Conservation (phyloP, 352 stramenopile genomes). For the Pythium guiyangense region DNA sequence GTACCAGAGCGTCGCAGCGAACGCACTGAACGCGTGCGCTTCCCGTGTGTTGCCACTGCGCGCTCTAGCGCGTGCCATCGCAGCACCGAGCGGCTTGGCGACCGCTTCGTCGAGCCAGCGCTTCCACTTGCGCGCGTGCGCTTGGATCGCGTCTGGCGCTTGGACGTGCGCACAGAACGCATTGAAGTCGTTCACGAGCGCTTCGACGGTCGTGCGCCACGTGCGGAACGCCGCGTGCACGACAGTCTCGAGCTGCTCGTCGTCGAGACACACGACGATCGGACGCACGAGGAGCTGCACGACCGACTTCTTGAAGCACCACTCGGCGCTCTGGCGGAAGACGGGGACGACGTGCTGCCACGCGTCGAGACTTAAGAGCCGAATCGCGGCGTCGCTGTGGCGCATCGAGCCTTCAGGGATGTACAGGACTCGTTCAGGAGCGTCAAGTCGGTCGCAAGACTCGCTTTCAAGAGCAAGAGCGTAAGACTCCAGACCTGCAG, state of each 20-base stretch:
- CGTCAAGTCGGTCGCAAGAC: constrained; percentile 31
- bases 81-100: constrained; percentile 21
- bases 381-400: constrained; percentile 36
- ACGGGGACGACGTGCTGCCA: constrained; percentile 45
- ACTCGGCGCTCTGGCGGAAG: constrained; percentile 40
- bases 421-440: constrained; percentile 52
- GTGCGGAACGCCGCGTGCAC: constrained; percentile 41
- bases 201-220: constrained; percentile 37
- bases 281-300: constrained; percentile 45
- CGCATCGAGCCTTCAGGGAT: constrained; percentile 48
- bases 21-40: constrained; percentile 25
- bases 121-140: constrained; percentile 45
- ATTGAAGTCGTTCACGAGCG: constrained; percentile 53
- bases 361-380: constrained; percentile 44
- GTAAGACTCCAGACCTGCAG: constrained; percentile 51
- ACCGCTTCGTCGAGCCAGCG: constrained; percentile 52
- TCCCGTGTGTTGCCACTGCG: constrained; percentile 10
- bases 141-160: constrained; percentile 22
- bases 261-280: constrained; percentile 37
- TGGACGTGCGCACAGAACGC: constrained; percentile 18
- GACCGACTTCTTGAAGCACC: constrained; percentile 55
- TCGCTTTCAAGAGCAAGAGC: constrained; percentile 36
- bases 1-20: constrained; percentile 20
- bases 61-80: constrained; percentile 9
- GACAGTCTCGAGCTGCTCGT: constrained; percentile 45